Base-by-base conservation (phyloP, 2,329 filamentous ascomycete genomes). In the Colletotrichum salicis region DNA sequence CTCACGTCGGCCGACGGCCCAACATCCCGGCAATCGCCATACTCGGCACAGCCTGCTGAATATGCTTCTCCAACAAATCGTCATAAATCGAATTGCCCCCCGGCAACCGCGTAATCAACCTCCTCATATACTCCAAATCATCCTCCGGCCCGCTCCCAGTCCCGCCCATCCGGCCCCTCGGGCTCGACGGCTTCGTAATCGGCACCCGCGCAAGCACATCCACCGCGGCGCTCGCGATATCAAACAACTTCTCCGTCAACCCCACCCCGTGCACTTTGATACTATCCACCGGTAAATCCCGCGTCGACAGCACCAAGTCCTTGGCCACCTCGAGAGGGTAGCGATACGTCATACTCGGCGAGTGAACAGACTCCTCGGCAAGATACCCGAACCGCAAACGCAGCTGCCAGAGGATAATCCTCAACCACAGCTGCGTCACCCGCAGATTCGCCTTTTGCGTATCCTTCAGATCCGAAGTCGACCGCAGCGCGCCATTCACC, bases 241-340 rank as follows among this genome's bases (percentile, higher is more conserved):
- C 84, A 52, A 84, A 86, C 0, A 86, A 73, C 71, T 86, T 86
- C 67, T 86, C 84, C 0, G 84, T 86, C n/a, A 86, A 73, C 0
- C 84, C 84, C 11, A 83, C 82, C 0, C 84, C 84, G 12, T 86
- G 84, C 0, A 86, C 80, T 24, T 77, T 79, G 65, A 86, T 81
- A 56, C 81, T 82, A 19, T 79, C 78, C 1, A 84, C 73, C 0
- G 82, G 77, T 0, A 85, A 75, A 31, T 83, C 80, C 2, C 80
- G 74, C 0, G 82, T 84, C 1, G 82, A 83, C 0, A 83, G 67
- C 2, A 79, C 79, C 6, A 85, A 75, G 2, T 84, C 81, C 59
- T 80, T 82, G 12, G 82, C 84, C 6, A 85, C 78, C 6, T 83
- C 81, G 4, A 86, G 76, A 5, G 84, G 84, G 62, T 85, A 85